Percentiles rank a stretch among this genome's conserved stretches.
These are phyloP conservation scores for Didymella segeticola DNA, from an alignment of 2,329 filamentous ascomycete genomes.

Conservation along the genomic window DNA sequence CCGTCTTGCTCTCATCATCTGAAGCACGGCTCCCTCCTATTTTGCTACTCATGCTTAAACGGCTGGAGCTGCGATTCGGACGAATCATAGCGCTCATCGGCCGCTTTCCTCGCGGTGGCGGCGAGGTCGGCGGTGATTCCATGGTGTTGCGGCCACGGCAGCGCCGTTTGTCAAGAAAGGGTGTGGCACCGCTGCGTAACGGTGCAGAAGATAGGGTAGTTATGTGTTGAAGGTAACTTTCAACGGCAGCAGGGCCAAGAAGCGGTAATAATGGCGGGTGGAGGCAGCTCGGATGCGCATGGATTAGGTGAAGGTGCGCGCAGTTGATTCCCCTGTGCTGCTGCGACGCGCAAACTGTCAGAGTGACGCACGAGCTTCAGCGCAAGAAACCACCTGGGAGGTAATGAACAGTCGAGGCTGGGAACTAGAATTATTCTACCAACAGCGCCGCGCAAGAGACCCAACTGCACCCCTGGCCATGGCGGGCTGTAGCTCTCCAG, in stretches of 20 bases:
- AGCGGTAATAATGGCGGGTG: not conserved
- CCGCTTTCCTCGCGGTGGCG: slow-evolving; percentile 59
- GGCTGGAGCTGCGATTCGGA: slow-evolving; percentile 78
- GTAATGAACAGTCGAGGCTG: slow-evolving; percentile 4
- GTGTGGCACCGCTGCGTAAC: slow-evolving; percentile 21
- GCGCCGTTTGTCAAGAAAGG: slow-evolving; percentile 23
- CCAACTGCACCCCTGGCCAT: slow-evolving; percentile 16
- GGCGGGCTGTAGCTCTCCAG: slow-evolving; percentile 12
- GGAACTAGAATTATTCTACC: slow-evolving; percentile 3
- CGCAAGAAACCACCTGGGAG: not conserved
- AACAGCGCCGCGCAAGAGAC: slow-evolving; percentile 8
- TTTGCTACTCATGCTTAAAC: slow-evolving; percentile 84
- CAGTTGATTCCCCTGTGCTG: not conserved
- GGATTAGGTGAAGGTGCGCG: slow-evolving; percentile 12
- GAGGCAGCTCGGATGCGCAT: slow-evolving; percentile 5
- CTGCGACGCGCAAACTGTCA: slow-evolving; percentile 5
- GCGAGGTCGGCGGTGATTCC: slow-evolving; percentile 49
- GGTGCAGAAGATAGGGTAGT: slow-evolving; percentile 6
- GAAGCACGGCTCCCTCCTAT: slow-evolving; percentile 79
- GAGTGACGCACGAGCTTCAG: slow-evolving; percentile 8
- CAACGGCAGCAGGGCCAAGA: slow-evolving; percentile 1
- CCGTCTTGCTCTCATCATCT: slow-evolving; percentile 87
- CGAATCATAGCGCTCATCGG: slow-evolving; percentile 84
- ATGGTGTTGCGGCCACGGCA: slow-evolving; percentile 38
- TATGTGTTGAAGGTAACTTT: slow-evolving; percentile 9